Conservation (phyloP, 2,329 filamentous ascomycete species). For the Trichothecium roseum region DNA sequence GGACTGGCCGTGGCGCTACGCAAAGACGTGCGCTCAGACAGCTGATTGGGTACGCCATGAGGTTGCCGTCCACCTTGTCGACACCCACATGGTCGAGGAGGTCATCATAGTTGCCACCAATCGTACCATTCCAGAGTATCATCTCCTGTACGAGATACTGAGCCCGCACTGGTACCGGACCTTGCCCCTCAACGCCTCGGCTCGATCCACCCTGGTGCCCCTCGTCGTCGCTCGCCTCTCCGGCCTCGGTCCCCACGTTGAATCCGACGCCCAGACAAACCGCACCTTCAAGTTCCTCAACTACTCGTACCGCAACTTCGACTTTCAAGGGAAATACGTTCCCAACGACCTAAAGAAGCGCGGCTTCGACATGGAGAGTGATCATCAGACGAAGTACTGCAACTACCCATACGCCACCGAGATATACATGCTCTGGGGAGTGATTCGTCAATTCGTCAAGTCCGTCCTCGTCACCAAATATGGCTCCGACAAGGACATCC, state of each 20-base stretch:
- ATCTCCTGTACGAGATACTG: constrained; percentile 31
- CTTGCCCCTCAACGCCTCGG: constrained; percentile 35
- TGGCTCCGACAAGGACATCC: constrained; percentile 15
- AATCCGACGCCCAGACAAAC: no score
- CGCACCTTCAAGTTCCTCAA: constrained; percentile 26
- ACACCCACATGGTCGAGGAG: constrained; percentile 37
- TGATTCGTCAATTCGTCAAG: constrained; percentile 29
- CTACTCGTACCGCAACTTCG: constrained; percentile 30
- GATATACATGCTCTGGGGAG: constrained; percentile 32
- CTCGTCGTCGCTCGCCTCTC: constrained; percentile 30
- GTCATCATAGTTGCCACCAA: constrained; percentile 34
- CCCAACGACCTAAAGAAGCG: constrained; percentile 31
- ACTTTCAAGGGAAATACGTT: constrained; percentile 32
- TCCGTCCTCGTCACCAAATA: constrained; percentile 24
- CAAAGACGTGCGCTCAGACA: constrained; percentile 36
- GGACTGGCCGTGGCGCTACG: constrained; percentile 43
- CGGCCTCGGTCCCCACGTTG: constrained; percentile 26
- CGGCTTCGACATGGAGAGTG: constrained; percentile 27
- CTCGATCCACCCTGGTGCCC: constrained; percentile 31
- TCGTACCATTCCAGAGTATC: constrained; percentile 27
- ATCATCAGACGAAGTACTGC: constrained; percentile 30
- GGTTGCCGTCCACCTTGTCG: constrained; percentile 31
- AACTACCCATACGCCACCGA: constrained; percentile 39
- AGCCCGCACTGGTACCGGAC: constrained; percentile 40
- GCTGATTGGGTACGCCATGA: constrained; percentile 39